Evolutionary conservation across 2,329 filamentous ascomycete species (phyloP).

Genomic region (Cytospora mali): DNA sequence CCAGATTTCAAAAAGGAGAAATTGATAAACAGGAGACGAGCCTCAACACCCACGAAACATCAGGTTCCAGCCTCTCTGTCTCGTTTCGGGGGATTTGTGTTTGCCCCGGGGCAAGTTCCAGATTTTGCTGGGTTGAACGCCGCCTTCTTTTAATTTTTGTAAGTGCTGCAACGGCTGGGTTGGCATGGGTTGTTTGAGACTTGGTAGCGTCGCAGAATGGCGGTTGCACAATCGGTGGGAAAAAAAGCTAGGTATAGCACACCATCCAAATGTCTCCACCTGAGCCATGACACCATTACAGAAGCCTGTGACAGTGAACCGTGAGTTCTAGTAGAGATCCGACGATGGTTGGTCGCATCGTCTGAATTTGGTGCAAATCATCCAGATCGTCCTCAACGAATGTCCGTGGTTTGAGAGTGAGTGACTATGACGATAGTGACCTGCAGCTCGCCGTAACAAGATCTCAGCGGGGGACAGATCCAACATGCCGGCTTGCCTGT

Average conservation of each 20-base stretch:
- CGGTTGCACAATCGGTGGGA: constrained; percentile 20
- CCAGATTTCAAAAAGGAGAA: constrained; percentile 13
- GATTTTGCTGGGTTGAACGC: background rate
- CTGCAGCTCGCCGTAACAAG: background rate
- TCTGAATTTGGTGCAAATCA: constrained; percentile 2
- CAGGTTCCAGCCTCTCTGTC: constrained; percentile 3
- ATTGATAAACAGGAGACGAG: constrained; percentile 19
- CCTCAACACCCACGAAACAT: constrained; percentile 17
- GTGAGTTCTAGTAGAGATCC: constrained; percentile 4
- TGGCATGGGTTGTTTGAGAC: constrained; percentile 12
- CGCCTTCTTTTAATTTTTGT: background rate
- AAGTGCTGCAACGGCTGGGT: constrained; percentile 17
- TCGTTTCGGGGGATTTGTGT: background rate
- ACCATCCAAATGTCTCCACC: constrained; percentile 15
- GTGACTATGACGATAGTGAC: background rate
- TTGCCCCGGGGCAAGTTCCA: constrained; percentile 3
- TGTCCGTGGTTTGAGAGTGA: background rate
- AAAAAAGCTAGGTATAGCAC: constrained; percentile 16
- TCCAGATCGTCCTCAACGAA: background rate
- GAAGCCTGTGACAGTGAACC: constrained; percentile 14
- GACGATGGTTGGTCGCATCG: constrained; percentile 5
- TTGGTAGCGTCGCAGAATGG: constrained; percentile 25
- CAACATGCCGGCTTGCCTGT: too few relatives aligned
- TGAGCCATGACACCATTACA: constrained; percentile 22
- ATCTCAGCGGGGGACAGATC: background rate